These are phyloP conservation scores for Fusarium chlamydosporum DNA, from an alignment of 2,329 filamentous ascomycete species.

Conservation along the genomic window DNA sequence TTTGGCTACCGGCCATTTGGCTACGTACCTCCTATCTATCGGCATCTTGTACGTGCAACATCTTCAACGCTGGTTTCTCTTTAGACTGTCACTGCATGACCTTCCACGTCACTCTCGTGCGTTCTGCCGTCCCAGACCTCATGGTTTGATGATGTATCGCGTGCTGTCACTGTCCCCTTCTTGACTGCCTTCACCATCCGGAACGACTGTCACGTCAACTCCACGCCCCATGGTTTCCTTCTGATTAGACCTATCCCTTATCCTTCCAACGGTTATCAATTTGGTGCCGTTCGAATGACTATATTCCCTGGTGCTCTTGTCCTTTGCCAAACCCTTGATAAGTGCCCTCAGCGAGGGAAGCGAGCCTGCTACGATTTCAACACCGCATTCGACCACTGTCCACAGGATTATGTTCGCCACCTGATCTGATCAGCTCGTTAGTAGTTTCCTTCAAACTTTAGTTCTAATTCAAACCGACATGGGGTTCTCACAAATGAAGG, in stretches of 20 bases:
- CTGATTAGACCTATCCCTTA: background rate
- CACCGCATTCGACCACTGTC: conserved; percentile 21
- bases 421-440: background rate
- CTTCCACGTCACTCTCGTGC: too few relatives aligned
- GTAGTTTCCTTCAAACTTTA: fast-evolving
- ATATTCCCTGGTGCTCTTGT: conserved; percentile 2
- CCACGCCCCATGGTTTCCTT: background rate
- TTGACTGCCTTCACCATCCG: background rate
- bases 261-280: background rate
- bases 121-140: background rate
- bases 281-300: background rate
- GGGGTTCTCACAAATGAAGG: background rate
- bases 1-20: too few relatives aligned
- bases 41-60: too few relatives aligned
- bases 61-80: too few relatives aligned
- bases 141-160: background rate
- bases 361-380: conserved; percentile 5
- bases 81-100: too few relatives aligned
- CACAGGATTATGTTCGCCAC: conserved; percentile 20
- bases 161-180: background rate
- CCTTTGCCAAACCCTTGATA: conserved; percentile 15
- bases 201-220: background rate
- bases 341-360: conserved; percentile 12
- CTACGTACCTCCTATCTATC: too few relatives aligned
- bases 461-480: too few relatives aligned